Percentiles rank a stretch among this genome's conserved stretches.
phyloP scores from a whole-genome alignment of 176 grass and related monocot species.

The Phragmites australis region DNA sequence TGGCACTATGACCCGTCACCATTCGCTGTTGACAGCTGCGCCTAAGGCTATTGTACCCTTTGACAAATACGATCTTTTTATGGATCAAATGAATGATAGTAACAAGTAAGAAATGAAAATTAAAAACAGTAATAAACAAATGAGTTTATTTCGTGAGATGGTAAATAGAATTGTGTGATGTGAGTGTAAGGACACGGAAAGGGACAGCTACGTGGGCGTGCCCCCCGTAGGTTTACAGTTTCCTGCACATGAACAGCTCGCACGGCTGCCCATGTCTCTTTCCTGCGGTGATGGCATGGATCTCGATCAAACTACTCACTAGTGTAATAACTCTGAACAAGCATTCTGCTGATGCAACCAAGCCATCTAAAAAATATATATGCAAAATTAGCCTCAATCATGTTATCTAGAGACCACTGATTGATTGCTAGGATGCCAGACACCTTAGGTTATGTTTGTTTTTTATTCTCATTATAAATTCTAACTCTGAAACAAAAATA shows the following conservation, averaged over 20 bases:
- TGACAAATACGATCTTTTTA: no score
- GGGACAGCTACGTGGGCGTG: constrained; percentile 16
- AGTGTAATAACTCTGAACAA: not conserved
- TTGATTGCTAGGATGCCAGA: not conserved
- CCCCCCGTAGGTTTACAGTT: not conserved
- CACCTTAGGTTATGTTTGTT: constrained; percentile 15
- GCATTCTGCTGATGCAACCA: not conserved
- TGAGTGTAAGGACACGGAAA: constrained; percentile 15
- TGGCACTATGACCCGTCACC: no score
- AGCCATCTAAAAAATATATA: no score
- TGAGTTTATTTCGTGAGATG: no score
- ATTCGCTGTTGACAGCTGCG: no score
- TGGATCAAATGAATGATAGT: no score
- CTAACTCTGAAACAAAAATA: no score
- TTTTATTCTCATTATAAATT: no score
- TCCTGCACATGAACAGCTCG: constrained; percentile 18
- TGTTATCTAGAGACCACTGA: not conserved
- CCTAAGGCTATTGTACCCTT: no score
- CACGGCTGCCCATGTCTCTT: constrained; percentile 13
- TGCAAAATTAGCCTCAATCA: not conserved
- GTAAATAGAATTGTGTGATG: no score
- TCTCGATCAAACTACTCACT: constrained; percentile 1
- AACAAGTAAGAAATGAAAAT: no score
- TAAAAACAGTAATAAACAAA: no score
- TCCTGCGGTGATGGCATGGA: not conserved